phyloP scores from a whole-genome alignment of 805 yeast species.

The Candida hungchunana region DNA sequence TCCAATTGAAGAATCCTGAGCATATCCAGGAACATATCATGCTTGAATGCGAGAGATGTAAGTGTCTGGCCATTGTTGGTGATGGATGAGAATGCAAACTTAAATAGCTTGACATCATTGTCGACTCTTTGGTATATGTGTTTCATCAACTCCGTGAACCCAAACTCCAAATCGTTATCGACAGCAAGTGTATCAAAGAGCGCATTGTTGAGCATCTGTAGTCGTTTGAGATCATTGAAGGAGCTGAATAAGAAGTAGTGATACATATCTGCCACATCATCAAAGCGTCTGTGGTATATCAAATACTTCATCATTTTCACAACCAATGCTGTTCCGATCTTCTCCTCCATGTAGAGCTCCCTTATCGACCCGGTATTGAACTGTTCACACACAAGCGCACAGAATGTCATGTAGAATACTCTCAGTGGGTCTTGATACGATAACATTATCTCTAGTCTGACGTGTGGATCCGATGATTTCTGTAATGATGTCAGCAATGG shows the following conservation, averaged over 20 bases:
- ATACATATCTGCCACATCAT: slow-evolving; percentile 10
- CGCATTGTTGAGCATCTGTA: slow-evolving; percentile 7
- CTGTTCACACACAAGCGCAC: slow-evolving; percentile 6
- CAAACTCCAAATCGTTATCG: slow-evolving; percentile 17
- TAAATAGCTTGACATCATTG: slow-evolving; percentile 14
- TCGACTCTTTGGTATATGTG: slow-evolving; percentile 8
- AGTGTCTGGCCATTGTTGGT: slow-evolving; percentile 11
- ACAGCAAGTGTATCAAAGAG: slow-evolving; percentile 9
- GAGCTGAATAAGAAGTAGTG: slow-evolving; percentile 7
- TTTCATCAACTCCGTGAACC: slow-evolving; percentile 14
- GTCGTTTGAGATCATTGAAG: slow-evolving; percentile 2
- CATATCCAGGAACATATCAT: slow-evolving; percentile 10
- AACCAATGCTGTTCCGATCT: slow-evolving; percentile 12
- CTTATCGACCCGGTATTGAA: slow-evolving; percentile 7
- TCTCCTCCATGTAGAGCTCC: slow-evolving; percentile 2
- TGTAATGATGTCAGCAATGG: slow-evolving; percentile 1
- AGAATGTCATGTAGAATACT: slow-evolving; percentile 10
- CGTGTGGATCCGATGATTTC: slow-evolving; percentile 18
- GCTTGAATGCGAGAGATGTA: slow-evolving; percentile 2
- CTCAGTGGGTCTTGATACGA: slow-evolving; percentile 10
- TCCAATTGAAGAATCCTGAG: slow-evolving; percentile 16
- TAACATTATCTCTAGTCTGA: slow-evolving; percentile 13
- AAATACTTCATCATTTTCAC: slow-evolving; percentile 10
- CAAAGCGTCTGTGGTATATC: slow-evolving; percentile 10
- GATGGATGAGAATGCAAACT: slow-evolving; percentile 9